Evolutionary conservation across 208 protist genomes (phyloP), one percentile per base, ranked within the genome.

Genomic region (Crithidia acanthocephali): DNA sequence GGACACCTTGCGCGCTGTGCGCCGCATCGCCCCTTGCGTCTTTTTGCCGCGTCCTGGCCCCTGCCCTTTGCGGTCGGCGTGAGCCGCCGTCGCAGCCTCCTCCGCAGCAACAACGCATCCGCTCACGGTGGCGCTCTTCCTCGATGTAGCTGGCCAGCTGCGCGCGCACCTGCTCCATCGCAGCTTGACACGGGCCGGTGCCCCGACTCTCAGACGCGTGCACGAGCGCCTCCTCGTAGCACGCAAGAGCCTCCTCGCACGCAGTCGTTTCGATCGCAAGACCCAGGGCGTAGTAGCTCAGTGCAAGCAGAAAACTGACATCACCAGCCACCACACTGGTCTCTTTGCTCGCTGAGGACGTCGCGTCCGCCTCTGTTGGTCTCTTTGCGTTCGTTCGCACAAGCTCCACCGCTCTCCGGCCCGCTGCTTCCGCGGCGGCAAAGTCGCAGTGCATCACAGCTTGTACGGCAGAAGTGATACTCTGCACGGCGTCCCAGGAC

Each of bases 401-500:
- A 30, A 71, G 11, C 20, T 37, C 64, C 22, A 77, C 30, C 20
- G 64, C 57, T 16, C 15, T 40, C 13, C 64, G 64, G 22, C 45
- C 47, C n/a, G 72, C 72, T 44, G 40, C 48, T 35, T 77, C 72
- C 15, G 42, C 64, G n/a, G 50, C 35, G 22, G 57, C 18, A 53
- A 77, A 71, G 65, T 68, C 60, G 45, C 71, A 83, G 35, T 51
- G 66, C 44, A 72, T 65, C n/a, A 81, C 50, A 20, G 58, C 58
- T 10, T 30, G 44, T 22, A 71, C 66, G 32, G 68, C 76, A 40
- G 53, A 64, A 42, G 75, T 75, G 25, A 74, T 27, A 16, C 60
- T 37, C 8, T 28, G 33, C 22, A 74, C 67, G 16, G 45, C 51
- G 22, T 53, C 27, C 75, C 75, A 74, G 33, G 63, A 16, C 62